Conservation (phyloP, 331 rosid species). For the Prunus yedoensis region DNA sequence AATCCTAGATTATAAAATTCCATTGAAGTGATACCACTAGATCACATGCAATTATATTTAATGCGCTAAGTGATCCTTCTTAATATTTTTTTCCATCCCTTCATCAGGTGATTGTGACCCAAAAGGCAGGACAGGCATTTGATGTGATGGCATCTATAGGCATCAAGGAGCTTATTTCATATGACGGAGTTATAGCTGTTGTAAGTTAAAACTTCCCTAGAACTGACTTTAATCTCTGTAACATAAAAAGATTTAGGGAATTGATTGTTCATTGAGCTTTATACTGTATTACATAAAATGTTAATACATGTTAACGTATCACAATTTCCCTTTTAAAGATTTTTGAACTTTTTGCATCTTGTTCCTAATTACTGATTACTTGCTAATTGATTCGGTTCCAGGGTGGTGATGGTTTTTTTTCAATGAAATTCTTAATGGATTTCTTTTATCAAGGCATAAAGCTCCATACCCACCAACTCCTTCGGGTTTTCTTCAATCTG, state of each 20-base stretch:
- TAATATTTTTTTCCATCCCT: constrained; percentile 10
- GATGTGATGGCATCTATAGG: constrained; percentile 65
- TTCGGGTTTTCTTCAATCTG: constrained; percentile 49
- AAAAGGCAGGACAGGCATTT: constrained; percentile 84
- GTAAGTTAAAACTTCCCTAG: constrained; percentile 54
- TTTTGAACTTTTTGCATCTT: constrained; percentile 1
- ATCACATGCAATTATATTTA: background rate
- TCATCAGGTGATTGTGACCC: constrained; percentile 80
- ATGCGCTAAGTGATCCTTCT: constrained; percentile 14
- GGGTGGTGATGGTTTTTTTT: constrained; percentile 99
- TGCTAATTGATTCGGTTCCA: constrained; percentile 55
- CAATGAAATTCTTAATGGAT: constrained; percentile 97
- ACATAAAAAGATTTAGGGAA: background rate
- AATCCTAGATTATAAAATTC: too few relatives aligned
- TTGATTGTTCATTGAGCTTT: background rate
- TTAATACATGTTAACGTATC: background rate
- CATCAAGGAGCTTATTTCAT: constrained; percentile 66
- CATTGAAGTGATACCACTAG: too few relatives aligned
- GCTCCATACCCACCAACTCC: constrained; percentile 83
- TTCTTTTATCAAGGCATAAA: constrained; percentile 80
- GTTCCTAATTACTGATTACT: constrained; percentile 18
- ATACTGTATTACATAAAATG: background rate
- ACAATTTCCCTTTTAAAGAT: background rate
- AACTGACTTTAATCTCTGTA: background rate
- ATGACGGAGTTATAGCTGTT: constrained; percentile 84